phyloP scores from a whole-genome alignment of 768 basidiomycete species.

The Jaapia argillacea region DNA sequence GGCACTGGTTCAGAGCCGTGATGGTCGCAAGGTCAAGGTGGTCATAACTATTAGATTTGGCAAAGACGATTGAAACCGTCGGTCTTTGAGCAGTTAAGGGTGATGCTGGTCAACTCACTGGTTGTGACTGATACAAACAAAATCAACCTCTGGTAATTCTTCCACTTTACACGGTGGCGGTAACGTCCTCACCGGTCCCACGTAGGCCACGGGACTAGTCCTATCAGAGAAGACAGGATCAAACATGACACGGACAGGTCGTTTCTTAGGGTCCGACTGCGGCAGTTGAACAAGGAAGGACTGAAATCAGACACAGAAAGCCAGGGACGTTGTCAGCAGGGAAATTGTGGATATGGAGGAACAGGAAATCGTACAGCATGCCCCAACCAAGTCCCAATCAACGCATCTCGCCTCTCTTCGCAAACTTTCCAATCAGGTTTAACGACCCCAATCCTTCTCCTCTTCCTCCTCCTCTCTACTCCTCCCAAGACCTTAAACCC shows the following conservation, averaged over 20 bases:
- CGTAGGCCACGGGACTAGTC: slow-evolving; percentile 18
- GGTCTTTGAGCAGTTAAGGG: neutral
- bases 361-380: neutral
- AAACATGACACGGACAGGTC: neutral
- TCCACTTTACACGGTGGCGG: slow-evolving; percentile 26
- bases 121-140: slow-evolving; percentile 31
- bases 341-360: neutral
- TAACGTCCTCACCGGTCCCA: slow-evolving; percentile 21
- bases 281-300: neutral
- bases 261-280: neutral
- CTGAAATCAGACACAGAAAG: neutral
- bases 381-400: neutral
- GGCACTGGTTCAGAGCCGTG: slow-evolving; percentile 13
- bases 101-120: slow-evolving; percentile 29
- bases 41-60: slow-evolving; percentile 22
- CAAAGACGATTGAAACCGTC: neutral
- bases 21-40: slow-evolving; percentile 30
- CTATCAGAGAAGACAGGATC: slow-evolving; percentile 16
- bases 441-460: neutral
- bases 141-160: slow-evolving; percentile 28
- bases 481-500: neutral
- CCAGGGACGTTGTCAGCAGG: neutral
- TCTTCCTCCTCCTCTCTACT: neutral
- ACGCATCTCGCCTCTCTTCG: neutral
- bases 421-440: neutral